Evolutionary conservation across 352 stramenopile species (phyloP), one percentile per base, ranked within the genome.

Genomic region (Phytophthora litchii): DNA sequence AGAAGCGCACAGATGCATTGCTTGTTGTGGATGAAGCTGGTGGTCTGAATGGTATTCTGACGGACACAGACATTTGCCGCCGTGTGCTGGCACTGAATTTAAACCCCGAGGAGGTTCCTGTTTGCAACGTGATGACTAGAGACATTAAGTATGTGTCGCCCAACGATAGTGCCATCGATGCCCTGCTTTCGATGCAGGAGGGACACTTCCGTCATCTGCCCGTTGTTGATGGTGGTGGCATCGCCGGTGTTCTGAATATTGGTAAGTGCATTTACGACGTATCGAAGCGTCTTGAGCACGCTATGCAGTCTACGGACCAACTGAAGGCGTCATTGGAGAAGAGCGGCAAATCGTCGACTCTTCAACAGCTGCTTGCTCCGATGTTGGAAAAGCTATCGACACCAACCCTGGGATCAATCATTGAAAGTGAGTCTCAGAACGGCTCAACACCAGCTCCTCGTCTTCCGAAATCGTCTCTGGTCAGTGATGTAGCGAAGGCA

Each of bases 231-330:
- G 75, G 69, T 21, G 84, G 84, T 16, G 71, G 67, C 17, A 97
- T 99, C 29, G 92, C 95, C 14, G 97, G 97, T 47, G 76, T 99
- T 25, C 72, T 99, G 25, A 98, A 99, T 76, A 99, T 99, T 76
- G 96, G 95, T 13, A 98, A 98, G 59, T 99, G 97, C 58, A 86
- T 99, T 47, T 98, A 99, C 75, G 97, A 99, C 63, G 97, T 98
- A 0, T 99, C 98, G 3, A 93, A 92, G 64, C 97, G 97, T 6
- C 80, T 99, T 3, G 97, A 99, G 61, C 89, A 94, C 45, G 88
- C 84, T 5, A 92, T 77, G 27, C 67, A 89, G 46, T 94, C 88
- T 1, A 94, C 81, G 3, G 83, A 96, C 42, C 80, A 94, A 57
- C 62, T 96, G 12, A 92, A 94, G 64, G 79, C 84, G 17, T 92